Percentiles rank a stretch among this genome's conserved stretches.
Evolutionary conservation across 352 stramenopile genomes (phyloP).

Genomic region (Pythium apleroticum): DNA sequence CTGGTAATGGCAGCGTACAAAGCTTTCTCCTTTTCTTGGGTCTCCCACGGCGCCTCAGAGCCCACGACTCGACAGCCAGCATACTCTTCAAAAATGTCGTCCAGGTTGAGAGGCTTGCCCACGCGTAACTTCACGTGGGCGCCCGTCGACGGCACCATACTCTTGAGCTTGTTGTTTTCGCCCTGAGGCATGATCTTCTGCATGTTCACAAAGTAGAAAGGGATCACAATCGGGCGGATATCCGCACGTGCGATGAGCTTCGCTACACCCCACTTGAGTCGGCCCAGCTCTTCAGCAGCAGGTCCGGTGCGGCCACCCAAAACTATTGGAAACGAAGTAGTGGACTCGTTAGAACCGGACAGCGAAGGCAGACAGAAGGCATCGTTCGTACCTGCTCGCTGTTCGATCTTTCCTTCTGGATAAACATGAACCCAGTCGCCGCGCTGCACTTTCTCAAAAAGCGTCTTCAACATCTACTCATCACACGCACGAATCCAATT

Average conservation of each 20-base stretch:
- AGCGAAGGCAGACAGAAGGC: not conserved
- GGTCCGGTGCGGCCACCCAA: constrained; percentile 66
- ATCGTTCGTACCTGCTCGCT: constrained; percentile 49
- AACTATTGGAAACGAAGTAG: constrained; percentile 27
- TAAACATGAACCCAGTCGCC: constrained; percentile 89
- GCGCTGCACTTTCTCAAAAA: constrained; percentile 82
- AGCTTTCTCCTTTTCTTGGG: constrained; percentile 60
- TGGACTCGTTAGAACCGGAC: not conserved
- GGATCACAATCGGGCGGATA: constrained; percentile 70
- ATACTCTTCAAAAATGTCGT: constrained; percentile 77
- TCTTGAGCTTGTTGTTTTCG: constrained; percentile 69
- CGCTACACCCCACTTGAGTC: constrained; percentile 87
- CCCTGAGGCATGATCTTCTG: constrained; percentile 87
- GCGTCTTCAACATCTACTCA: constrained; percentile 61
- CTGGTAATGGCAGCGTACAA: constrained; percentile 85
- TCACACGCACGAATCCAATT: not conserved
- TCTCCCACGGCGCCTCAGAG: constrained; percentile 47
- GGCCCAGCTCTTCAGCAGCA: constrained; percentile 64
- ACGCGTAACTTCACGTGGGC: constrained; percentile 59
- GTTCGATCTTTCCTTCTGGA: constrained; percentile 84
- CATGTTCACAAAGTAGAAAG: constrained; percentile 88
- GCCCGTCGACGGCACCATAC: constrained; percentile 51
- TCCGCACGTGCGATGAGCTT: constrained; percentile 82
- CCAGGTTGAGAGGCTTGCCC: constrained; percentile 76
- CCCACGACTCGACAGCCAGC: constrained; percentile 45